These are phyloP conservation scores for Neurospora sp. DNA, from an alignment of 495 filamentous ascomycete species.

Conservation along the genomic window DNA sequence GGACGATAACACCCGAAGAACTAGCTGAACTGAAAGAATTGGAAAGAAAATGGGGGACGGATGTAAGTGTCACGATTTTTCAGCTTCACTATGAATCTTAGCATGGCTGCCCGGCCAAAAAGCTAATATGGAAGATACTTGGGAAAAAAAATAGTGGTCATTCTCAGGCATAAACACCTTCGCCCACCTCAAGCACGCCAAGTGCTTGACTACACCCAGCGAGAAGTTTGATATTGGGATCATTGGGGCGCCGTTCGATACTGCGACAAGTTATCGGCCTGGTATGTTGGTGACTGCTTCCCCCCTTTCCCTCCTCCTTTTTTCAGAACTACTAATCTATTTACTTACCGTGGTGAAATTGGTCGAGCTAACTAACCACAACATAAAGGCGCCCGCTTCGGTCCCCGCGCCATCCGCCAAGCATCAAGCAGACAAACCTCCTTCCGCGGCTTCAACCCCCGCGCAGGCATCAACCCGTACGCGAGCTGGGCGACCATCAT, in stretches of 20 bases:
- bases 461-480: constrained; percentile 70
- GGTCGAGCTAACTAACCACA: too few relatives aligned
- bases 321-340: too few relatives aligned
- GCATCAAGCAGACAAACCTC: constrained; percentile 64
- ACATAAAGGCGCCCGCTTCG: constrained; percentile 59
- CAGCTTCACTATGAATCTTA: background rate
- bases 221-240: constrained; percentile 68
- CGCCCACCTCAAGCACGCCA: constrained; percentile 64
- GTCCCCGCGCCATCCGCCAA: constrained; percentile 70
- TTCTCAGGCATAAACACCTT: constrained; percentile 75
- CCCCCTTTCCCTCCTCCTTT: too few relatives aligned
- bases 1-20: constrained; percentile 29
- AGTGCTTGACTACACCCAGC: constrained; percentile 59
- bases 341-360: too few relatives aligned
- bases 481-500: constrained; percentile 60
- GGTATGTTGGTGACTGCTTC: constrained; percentile 31
- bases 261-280: constrained; percentile 69
- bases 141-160: constrained; percentile 42
- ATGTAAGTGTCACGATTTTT: constrained; percentile 2
- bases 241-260: constrained; percentile 78
- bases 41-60: constrained; percentile 50
- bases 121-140: background rate
- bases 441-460: constrained; percentile 67
- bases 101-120: background rate
- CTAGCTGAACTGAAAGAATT: constrained; percentile 42